Base-by-base conservation (phyloP, 2,329 filamentous ascomycete genomes). In the Fusarium sp. region DNA sequence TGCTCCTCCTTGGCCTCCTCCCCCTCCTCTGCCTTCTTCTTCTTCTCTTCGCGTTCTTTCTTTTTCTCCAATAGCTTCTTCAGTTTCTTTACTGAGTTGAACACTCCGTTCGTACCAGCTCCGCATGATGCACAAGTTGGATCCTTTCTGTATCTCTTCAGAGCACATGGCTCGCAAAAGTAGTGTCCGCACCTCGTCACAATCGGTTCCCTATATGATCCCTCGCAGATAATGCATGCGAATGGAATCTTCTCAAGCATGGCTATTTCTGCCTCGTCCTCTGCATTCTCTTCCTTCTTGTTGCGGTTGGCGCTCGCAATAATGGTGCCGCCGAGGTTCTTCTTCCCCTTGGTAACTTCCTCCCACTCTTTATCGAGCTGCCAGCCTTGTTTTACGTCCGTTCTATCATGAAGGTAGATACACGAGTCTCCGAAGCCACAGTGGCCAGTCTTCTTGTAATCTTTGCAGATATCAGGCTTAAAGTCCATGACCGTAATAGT, bases 301-400 rank as follows among this genome's bases (percentile, higher is more conserved):
- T 79, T 76, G 16, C 85, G 82, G 69, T 88, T 87, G 5, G 88
- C 88, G 53, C 85, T 89, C 26, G 88, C 86, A 4, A 92, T 83
- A 1, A 89, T 80, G 5, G 88, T 92, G 9, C 90, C 91, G 8
- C 81, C 84, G 1, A 86, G 71, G 43, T 87, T 84, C 75, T 89
- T 90, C 78, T 89, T 90, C 48, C 87, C 92, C 75, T 92, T 94
- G 9, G 89, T 92, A 4, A 91, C 89, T 35, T 88, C 91, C 77
- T 99, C 96, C 96, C 96, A 99, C 48, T 98, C 95, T 53, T 88
- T 87, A 79, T 99, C 96, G 7, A 99, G 85, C 78, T 98, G 93
- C 96, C 96, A 99, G 5, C 96, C 96, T 77, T 94, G 92, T 73
- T 95, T 93, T 77, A 93, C 92, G 78, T 93, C 92, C 74, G 93